Percentiles rank a stretch among this genome's conserved stretches.
These are phyloP conservation scores for Anisodus acutangulus DNA, from an alignment of 257 asterid genomes.

Conservation along the genomic window DNA sequence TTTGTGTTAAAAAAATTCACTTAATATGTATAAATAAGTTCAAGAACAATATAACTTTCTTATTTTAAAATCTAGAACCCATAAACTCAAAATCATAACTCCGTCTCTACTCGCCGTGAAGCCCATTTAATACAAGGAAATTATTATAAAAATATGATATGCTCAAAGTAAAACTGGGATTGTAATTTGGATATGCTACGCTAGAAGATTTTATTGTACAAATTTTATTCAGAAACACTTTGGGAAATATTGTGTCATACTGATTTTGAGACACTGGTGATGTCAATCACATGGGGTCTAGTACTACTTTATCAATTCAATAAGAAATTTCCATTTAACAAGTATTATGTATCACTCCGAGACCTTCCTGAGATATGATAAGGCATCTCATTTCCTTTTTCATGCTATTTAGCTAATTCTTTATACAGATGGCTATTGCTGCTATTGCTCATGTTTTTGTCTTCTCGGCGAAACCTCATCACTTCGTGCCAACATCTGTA, in stretches of 20 bases:
- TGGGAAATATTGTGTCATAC: neutral
- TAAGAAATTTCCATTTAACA: neutral
- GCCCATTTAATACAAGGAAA: neutral
- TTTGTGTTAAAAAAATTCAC: too few species aligned
- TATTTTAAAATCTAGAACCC: too few species aligned
- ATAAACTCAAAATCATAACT: too few species aligned
- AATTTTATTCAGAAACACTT: neutral
- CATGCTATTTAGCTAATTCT: neutral
- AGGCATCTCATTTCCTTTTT: neutral
- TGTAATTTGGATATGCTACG: neutral
- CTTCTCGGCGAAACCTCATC: constrained; percentile 82
- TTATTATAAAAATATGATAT: neutral
- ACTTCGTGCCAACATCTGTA: constrained; percentile 52
- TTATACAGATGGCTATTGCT: constrained; percentile 85
- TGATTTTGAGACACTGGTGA: neutral
- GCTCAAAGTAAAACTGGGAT: neutral
- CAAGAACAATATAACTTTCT: too few species aligned
- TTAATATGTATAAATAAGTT: too few species aligned
- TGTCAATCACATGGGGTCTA: constrained; percentile 9
- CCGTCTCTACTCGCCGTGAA: neutral
- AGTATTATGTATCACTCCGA: neutral
- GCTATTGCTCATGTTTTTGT: constrained; percentile 91
- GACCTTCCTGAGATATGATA: neutral
- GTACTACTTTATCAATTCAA: neutral
- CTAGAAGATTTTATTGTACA: constrained; percentile 9